phyloP scores from a whole-genome alignment of 257 asterid species.

The Solanum lignicaule region DNA sequence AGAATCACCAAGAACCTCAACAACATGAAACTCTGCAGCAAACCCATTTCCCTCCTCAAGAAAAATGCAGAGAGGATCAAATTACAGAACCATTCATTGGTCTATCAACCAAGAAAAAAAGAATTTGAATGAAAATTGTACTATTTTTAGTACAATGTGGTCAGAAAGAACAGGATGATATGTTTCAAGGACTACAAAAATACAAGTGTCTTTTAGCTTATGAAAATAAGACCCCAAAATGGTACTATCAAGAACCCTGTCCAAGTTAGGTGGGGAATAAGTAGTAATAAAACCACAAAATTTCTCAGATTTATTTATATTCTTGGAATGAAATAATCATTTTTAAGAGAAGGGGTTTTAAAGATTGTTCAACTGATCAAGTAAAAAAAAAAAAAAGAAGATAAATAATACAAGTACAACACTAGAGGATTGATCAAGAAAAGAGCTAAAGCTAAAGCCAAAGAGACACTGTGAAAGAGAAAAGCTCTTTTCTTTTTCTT shows the following conservation, averaged over 20 bases:
- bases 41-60: slow-evolving; percentile 37
- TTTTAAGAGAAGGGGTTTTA: slow-evolving; percentile 3
- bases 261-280: not conserved
- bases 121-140: slow-evolving; percentile 6
- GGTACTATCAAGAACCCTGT: slow-evolving; percentile 8
- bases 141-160: slow-evolving; percentile 13
- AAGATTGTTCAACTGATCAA: slow-evolving; percentile 24
- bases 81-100: slow-evolving; percentile 20
- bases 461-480: slow-evolving; percentile 11
- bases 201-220: slow-evolving; percentile 4
- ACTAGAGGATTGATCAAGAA: slow-evolving; percentile 6
- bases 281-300: not conserved
- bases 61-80: slow-evolving; percentile 7
- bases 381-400: slow-evolving; percentile 4
- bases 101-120: slow-evolving; percentile 3
- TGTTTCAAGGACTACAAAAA: slow-evolving; percentile 12
- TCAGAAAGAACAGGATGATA: slow-evolving; percentile 20
- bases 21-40: slow-evolving; percentile 20
- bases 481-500: not conserved
- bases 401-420: not conserved
- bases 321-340: slow-evolving; percentile 27
- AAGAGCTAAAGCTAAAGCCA: slow-evolving; percentile 24
- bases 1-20: slow-evolving; percentile 24
- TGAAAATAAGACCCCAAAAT: slow-evolving; percentile 25
- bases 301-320: not conserved